phyloP scores from a whole-genome alignment of 2,329 filamentous ascomycete species.

The Cladosporium halotolerans region DNA sequence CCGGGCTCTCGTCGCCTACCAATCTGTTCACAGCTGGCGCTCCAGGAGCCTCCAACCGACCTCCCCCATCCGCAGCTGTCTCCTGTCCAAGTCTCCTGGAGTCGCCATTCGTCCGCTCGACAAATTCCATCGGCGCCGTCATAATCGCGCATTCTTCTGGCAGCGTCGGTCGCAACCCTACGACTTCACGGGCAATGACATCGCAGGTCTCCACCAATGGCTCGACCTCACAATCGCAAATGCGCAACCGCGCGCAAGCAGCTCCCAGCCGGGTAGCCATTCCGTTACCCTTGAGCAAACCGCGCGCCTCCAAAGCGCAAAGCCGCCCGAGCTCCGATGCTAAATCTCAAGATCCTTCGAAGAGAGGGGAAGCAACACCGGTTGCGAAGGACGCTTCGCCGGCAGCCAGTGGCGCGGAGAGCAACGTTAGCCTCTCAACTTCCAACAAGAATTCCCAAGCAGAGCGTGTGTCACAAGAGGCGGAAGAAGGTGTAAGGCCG shows the following conservation, averaged over 20 bases:
- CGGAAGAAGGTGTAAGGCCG: not conserved
- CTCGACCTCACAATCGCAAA: conserved; percentile 12
- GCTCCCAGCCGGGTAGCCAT: conserved; percentile 24
- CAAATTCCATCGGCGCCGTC: conserved; percentile 5
- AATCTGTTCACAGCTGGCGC: conserved; percentile 12
- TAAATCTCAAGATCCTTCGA: not conserved
- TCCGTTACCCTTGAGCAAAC: conserved; percentile 25
- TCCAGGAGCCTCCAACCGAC: conserved; percentile 21
- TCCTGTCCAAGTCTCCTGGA: conserved; percentile 17
- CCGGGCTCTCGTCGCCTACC: not conserved
- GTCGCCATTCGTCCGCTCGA: conserved; percentile 10
- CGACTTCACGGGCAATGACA: conserved; percentile 16
- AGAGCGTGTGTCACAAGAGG: not conserved
- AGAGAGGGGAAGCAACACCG: conserved; percentile 1
- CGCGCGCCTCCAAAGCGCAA: conserved; percentile 14
- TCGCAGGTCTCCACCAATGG: conserved; percentile 14
- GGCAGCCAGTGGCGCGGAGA: not conserved
- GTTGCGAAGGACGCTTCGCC: not conserved
- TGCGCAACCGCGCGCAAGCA: conserved; percentile 15
- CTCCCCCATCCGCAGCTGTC: not conserved
- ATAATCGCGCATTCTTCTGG: not conserved
- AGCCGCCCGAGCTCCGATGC: not conserved
- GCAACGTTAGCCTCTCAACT: not conserved
- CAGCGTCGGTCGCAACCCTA: not conserved
- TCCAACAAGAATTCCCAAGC: not conserved